phyloP scores from a whole-genome alignment of 164 flowering plant genomes.

The Sextonia rubra region DNA sequence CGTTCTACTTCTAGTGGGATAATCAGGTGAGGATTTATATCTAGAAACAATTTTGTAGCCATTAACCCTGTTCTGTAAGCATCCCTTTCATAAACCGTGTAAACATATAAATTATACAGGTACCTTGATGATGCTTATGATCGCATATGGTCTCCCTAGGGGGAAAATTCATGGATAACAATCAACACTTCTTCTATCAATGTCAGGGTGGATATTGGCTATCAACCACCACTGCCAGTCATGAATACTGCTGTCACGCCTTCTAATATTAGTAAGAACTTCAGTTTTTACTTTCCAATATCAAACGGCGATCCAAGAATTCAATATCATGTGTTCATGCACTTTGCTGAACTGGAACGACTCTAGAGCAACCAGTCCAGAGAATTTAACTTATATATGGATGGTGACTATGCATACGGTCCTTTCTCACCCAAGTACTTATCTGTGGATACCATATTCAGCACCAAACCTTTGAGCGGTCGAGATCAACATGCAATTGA shows the following conservation, averaged over 20 bases:
- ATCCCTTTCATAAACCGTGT: conserved; percentile 21
- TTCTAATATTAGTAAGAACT: neutral
- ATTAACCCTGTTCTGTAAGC: no score
- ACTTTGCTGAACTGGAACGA: conserved; percentile 34
- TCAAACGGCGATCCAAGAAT: neutral
- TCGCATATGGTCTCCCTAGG: conserved; percentile 11
- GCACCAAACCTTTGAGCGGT: neutral
- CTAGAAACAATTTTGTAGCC: no score
- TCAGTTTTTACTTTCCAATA: conserved; percentile 7
- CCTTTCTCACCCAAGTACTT: conserved; percentile 7
- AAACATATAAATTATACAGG: conserved; percentile 16
- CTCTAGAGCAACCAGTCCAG: conserved; percentile 21
- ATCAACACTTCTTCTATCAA: neutral
- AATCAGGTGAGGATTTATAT: conserved; percentile 6
- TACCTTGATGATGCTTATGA: conserved; percentile 1
- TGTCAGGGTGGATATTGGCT: neutral
- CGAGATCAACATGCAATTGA: conserved; percentile 4
- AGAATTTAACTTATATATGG: conserved; percentile 18
- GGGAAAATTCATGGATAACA: no score
- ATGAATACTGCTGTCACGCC: conserved; percentile 28
- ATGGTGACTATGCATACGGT: neutral
- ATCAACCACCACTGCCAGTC: conserved; percentile 18
- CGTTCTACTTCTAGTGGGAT: conserved; percentile 6
- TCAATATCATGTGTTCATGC: conserved; percentile 20
- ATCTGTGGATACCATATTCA: neutral